These are phyloP conservation scores for Globisporangium viniferum DNA, from an alignment of 352 stramenopile genomes.

Conservation along the genomic window DNA sequence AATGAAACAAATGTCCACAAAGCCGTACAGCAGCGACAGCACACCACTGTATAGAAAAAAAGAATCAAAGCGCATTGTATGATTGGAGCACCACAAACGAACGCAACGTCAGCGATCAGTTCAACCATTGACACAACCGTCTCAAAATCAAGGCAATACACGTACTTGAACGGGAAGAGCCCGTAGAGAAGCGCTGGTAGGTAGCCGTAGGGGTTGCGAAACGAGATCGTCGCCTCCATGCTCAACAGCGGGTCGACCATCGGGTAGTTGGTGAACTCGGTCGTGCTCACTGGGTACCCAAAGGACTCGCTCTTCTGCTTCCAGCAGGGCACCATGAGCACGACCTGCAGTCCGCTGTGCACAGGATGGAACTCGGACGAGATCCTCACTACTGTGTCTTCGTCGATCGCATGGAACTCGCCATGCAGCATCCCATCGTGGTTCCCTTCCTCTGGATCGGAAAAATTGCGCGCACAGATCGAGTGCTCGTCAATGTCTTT, in stretches of 20 bases:
- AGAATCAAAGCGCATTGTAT: background rate
- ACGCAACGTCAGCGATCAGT: constrained; percentile 5
- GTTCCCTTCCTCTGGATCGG: constrained; percentile 32
- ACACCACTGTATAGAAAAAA: constrained; percentile 40
- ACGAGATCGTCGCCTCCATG: constrained; percentile 61
- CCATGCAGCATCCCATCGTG: constrained; percentile 43
- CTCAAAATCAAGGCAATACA: background rate
- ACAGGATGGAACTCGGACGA: constrained; percentile 46
- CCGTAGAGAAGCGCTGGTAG: constrained; percentile 76
- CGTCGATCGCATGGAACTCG: constrained; percentile 48
- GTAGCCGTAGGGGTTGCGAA: constrained; percentile 83
- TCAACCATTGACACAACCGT: background rate
- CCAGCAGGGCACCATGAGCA: constrained; percentile 72
- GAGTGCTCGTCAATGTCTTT: constrained; percentile 48
- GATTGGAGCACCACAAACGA: background rate
- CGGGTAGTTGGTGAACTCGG: constrained; percentile 64
- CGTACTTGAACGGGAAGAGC: constrained; percentile 82
- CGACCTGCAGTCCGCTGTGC: constrained; percentile 55
- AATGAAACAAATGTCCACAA: constrained; percentile 69
- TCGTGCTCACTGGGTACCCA: constrained; percentile 71
- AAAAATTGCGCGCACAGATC: constrained; percentile 69
- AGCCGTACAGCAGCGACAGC: constrained; percentile 68
- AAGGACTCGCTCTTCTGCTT: constrained; percentile 81
- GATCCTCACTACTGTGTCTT: constrained; percentile 39
- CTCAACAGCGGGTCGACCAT: constrained; percentile 69